These are phyloP conservation scores for Fusarium liriodendri DNA, from an alignment of 2,329 filamentous ascomycete genomes.

Conservation along the genomic window DNA sequence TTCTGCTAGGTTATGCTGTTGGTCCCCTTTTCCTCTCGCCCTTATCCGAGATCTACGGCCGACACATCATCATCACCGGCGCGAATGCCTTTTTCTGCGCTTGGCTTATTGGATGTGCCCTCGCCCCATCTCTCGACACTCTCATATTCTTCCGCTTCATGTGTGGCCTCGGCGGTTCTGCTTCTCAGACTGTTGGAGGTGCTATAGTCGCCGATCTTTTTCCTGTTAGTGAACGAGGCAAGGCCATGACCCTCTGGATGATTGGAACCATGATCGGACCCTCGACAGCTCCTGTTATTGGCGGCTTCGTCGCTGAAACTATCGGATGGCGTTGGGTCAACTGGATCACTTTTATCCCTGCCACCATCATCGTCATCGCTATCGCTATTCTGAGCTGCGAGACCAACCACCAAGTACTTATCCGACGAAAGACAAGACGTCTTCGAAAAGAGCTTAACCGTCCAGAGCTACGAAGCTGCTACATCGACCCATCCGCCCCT, in stretches of 20 bases:
- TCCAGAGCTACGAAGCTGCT: slow-evolving; percentile 58
- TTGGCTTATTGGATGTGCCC: slow-evolving; percentile 73
- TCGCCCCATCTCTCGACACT: slow-evolving; percentile 63
- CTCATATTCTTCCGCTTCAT: slow-evolving; percentile 71
- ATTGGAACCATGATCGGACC: slow-evolving; percentile 70
- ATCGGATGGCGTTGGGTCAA: slow-evolving; percentile 65
- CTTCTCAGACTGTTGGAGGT: slow-evolving; percentile 65
- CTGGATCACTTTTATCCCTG: slow-evolving; percentile 64
- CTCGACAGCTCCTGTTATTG: slow-evolving; percentile 59
- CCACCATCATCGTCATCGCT: slow-evolving; percentile 36
- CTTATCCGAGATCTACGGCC: slow-evolving; percentile 73
- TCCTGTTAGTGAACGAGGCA: slow-evolving; percentile 57
- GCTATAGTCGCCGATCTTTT: slow-evolving; percentile 68
- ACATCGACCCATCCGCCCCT: slow-evolving; percentile 50
- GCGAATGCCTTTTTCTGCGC: slow-evolving; percentile 71
- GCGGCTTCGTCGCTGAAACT: slow-evolving; percentile 60
- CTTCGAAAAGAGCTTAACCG: slow-evolving; percentile 58
- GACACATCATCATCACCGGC: slow-evolving; percentile 64
- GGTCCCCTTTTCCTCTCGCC: slow-evolving; percentile 69
- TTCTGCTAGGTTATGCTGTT: slow-evolving; percentile 68
- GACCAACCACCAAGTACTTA: slow-evolving; percentile 58
- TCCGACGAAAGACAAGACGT: slow-evolving; percentile 59
- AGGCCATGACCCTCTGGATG: slow-evolving; percentile 63
- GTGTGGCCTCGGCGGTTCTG: slow-evolving; percentile 68
- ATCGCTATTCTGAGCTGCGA: slow-evolving; percentile 53